A percentile compares a stretch with the other conserved stretches of the same genome.
phyloP scores from a whole-genome alignment of 768 basidiomycete species.

The Phanerochaete sordida region DNA sequence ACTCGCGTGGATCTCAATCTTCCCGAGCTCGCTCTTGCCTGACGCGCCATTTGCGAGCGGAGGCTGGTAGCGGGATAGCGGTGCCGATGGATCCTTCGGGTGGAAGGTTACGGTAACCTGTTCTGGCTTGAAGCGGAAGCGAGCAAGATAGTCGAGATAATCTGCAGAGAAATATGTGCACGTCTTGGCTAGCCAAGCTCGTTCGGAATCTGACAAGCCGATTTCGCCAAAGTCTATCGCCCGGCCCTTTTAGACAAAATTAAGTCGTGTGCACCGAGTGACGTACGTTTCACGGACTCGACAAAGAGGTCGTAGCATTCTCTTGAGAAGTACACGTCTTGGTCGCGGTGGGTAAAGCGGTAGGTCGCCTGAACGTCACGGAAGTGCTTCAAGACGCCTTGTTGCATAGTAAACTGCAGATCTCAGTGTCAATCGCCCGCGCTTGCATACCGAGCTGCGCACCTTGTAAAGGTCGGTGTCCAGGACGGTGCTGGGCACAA shows the following conservation, averaged over 20 bases:
- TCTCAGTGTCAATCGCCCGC: background rate
- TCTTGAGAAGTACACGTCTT: conserved; percentile 59
- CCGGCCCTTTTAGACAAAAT: background rate
- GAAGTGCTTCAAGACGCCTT: conserved; percentile 79
- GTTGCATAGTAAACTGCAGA: conserved; percentile 84
- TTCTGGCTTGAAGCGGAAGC: conserved; percentile 69
- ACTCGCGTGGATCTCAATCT: conserved; percentile 64
- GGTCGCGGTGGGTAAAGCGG: conserved; percentile 77
- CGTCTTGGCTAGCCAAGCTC: conserved; percentile 54
- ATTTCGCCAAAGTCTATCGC: conserved; percentile 65
- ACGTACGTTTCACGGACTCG: conserved; percentile 53
- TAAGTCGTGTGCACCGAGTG: background rate
- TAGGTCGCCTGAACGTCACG: conserved; percentile 69
- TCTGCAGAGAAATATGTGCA: conserved; percentile 72
- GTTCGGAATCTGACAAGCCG: conserved; percentile 56
- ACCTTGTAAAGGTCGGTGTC: conserved; percentile 98
- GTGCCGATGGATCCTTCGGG: conserved; percentile 31
- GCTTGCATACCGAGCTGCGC: background rate
- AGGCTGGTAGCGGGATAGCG: background rate
- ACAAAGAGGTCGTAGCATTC: conserved; percentile 60
- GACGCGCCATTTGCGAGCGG: conserved; percentile 22
- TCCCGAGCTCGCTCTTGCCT: conserved; percentile 45
- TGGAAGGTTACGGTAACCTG: conserved; percentile 67
- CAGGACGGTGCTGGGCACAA: conserved; percentile 55
- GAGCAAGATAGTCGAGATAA: conserved; percentile 76